phyloP scores from a whole-genome alignment of 2,329 filamentous ascomycete species.

The Byssochlamys sp. region DNA sequence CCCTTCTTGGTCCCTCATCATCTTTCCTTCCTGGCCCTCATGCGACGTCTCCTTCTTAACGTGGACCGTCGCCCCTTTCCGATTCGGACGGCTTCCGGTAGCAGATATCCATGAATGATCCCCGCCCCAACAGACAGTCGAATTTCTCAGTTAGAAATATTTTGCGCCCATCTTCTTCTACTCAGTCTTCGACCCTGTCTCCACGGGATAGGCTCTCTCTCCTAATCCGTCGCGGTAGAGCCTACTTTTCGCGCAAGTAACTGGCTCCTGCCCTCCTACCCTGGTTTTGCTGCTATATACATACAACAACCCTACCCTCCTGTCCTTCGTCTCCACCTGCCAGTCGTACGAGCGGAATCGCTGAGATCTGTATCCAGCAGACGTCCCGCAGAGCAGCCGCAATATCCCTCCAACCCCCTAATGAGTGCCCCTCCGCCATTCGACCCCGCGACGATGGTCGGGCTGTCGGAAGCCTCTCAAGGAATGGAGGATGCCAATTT shows the following conservation, averaged over 20 bases:
- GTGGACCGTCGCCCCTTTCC: not conserved
- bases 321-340: not conserved
- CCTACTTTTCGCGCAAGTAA: conserved; percentile 27
- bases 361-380: conserved; percentile 1
- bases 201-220: conserved; percentile 22
- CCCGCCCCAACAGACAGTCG: conserved; percentile 22
- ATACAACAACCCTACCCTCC: not conserved
- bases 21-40: not conserved
- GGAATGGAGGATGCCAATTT: conserved; percentile 38
- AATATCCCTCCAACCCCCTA: conserved; percentile 4
- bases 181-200: conserved; percentile 15
- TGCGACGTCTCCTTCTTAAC: conserved; percentile 1
- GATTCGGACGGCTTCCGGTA: conserved; percentile 19
- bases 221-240: conserved; percentile 27
- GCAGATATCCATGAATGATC: conserved; percentile 28
- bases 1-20: not conserved
- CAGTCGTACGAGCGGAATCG: not conserved
- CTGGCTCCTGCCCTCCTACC: conserved; percentile 6
- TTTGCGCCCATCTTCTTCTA: conserved; percentile 11
- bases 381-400: conserved; percentile 1
- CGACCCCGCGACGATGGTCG: conserved; percentile 30
- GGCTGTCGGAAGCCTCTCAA: conserved; percentile 26
- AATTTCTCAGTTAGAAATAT: conserved; percentile 19
- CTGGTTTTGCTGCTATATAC: conserved; percentile 2
- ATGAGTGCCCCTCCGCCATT: conserved; percentile 26